A percentile compares a stretch with the other conserved stretches of the same genome.
phyloP scores from a whole-genome alignment of 164 flowering plant species.

The Dillenia suffruticosa region DNA sequence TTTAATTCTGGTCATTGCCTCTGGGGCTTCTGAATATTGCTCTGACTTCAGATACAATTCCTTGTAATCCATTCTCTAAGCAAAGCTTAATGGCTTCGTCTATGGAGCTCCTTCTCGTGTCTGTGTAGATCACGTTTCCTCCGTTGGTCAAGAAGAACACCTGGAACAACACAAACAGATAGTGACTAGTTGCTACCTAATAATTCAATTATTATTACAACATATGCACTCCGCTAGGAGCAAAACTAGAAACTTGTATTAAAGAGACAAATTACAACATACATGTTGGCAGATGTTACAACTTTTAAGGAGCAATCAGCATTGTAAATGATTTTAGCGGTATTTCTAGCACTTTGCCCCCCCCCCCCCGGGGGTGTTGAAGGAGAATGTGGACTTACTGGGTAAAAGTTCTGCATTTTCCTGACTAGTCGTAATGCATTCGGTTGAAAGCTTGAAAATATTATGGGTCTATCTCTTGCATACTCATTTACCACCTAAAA shows the following conservation, averaged over 20 bases:
- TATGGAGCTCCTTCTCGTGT: conserved; percentile 75
- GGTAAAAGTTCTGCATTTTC: conserved; percentile 62
- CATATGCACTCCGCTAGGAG: no score
- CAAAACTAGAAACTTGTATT: no score
- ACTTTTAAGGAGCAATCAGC: no score
- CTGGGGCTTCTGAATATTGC: conserved; percentile 79
- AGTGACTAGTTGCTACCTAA: no score
- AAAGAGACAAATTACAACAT: no score
- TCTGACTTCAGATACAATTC: conserved; percentile 83
- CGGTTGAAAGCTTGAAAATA: conserved; percentile 90
- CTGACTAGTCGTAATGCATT: conserved; percentile 68
- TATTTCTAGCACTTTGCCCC: no score
- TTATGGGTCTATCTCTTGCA: conserved; percentile 66
- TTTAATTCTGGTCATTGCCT: conserved; percentile 58
- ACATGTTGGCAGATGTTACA: no score
- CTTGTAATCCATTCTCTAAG: conserved; percentile 67
- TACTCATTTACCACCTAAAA: conserved; percentile 53
- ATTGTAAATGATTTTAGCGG: no score
- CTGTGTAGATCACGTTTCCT: conserved; percentile 64
- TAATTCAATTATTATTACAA: no score
- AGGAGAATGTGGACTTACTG: conserved; percentile 40
- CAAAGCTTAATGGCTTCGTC: conserved; percentile 81
- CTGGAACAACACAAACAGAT: conserved; percentile 22
- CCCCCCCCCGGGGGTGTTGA: no score
- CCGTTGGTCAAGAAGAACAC: conserved; percentile 89